phyloP scores from a whole-genome alignment of 2,329 filamentous ascomycete species.

The Penicillium occitanis region DNA sequence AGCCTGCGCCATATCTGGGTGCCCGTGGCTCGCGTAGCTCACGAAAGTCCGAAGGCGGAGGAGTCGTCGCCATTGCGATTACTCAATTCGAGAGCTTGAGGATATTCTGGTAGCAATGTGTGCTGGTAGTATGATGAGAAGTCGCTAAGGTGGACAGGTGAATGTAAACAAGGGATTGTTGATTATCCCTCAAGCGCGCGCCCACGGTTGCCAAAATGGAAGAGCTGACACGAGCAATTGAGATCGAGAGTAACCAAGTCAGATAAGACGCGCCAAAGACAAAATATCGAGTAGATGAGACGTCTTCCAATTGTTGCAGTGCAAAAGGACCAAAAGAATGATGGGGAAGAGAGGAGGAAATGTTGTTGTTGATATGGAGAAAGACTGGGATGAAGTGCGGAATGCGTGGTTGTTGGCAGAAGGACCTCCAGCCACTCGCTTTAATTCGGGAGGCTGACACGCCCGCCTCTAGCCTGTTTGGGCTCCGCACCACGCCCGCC shows the following conservation, averaged over 20 bases:
- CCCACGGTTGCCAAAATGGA: background rate
- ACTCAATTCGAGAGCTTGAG: background rate
- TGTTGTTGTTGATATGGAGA: slow-evolving; percentile 14
- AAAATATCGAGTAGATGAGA: background rate
- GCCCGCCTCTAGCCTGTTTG: background rate
- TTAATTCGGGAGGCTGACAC: slow-evolving; percentile 21
- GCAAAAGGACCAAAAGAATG: slow-evolving; percentile 1
- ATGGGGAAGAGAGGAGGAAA: background rate
- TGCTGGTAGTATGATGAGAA: background rate
- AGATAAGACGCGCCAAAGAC: background rate
- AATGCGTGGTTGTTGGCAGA: slow-evolving; percentile 15
- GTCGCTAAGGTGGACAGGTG: background rate
- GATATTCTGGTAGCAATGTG: background rate
- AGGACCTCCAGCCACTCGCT: slow-evolving; percentile 19
- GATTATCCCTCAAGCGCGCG: background rate
- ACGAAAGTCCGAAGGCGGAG: slow-evolving; percentile 46
- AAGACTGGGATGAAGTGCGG: background rate
- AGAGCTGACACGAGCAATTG: background rate
- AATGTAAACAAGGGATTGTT: slow-evolving; percentile 20
- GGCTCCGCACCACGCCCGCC: background rate
- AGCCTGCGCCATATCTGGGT: slow-evolving; percentile 47
- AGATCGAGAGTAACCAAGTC: background rate
- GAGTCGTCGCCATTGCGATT: slow-evolving; percentile 46
- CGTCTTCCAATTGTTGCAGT: background rate
- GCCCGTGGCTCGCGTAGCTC: slow-evolving; percentile 45